Conservation (phyloP, 2,329 filamentous ascomycete genomes). For the Beauveria bassiana region DNA sequence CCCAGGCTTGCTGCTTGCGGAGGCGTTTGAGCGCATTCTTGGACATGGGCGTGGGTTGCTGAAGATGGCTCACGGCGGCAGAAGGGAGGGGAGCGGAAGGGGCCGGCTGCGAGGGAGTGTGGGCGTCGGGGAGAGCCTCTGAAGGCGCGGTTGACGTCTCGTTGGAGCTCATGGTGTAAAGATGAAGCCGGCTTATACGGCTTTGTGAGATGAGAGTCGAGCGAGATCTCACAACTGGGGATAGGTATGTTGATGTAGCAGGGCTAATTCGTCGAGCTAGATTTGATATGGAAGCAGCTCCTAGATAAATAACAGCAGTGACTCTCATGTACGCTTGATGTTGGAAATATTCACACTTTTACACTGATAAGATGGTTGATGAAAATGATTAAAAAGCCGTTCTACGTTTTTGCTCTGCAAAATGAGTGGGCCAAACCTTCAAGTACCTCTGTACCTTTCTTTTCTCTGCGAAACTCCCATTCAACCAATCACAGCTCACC, state of each 20-base stretch:
- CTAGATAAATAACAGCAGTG: not conserved
- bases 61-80: not conserved
- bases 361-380: not conserved
- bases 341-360: not conserved
- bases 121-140: not conserved
- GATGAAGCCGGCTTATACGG: slow-evolving; percentile 2
- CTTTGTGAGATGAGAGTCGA: not conserved
- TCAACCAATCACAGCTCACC: slow-evolving; percentile 23
- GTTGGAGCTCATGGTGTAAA: slow-evolving; percentile 8
- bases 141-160: not conserved
- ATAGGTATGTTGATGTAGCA: not conserved
- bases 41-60: slow-evolving; percentile 43
- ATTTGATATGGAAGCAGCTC: not conserved
- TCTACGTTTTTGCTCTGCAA: not conserved
- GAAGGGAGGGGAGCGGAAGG: not conserved
- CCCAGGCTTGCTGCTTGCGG: slow-evolving; percentile 65
- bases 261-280: not conserved
- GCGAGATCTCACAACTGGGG: not conserved
- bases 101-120: not conserved
- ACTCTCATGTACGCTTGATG: not conserved
- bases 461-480: not conserved
- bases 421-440: not conserved
- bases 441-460: slow-evolving; percentile 6
- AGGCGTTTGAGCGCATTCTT: slow-evolving; percentile 84
- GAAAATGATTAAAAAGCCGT: not conserved